phyloP scores from a whole-genome alignment of 1,284 basidiomycete species.

The Laetiporus sulphureus region DNA sequence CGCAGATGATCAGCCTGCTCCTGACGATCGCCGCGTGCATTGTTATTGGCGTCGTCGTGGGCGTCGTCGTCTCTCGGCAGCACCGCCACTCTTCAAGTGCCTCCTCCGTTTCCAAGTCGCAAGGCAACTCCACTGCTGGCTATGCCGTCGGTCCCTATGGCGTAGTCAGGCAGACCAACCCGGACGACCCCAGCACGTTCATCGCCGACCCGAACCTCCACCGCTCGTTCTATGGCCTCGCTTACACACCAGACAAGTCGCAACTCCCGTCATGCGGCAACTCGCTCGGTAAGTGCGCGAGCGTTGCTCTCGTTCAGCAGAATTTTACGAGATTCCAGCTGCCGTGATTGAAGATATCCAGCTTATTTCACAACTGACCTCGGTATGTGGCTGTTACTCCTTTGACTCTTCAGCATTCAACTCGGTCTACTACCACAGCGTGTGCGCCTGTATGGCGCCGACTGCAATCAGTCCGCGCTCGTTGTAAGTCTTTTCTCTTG shows the following conservation, averaged over 20 bases:
- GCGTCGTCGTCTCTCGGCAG: conserved; percentile 45
- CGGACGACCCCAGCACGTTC: conserved; percentile 61
- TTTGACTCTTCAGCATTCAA: neutral
- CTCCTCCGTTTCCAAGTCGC: conserved; percentile 12
- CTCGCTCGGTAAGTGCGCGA: conserved; percentile 32
- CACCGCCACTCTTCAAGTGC: conserved; percentile 17
- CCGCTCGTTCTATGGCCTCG: conserved; percentile 65
- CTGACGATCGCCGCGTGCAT: conserved; percentile 37
- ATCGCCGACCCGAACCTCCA: conserved; percentile 52
- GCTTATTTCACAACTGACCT: conserved; percentile 53
- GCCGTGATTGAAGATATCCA: conserved; percentile 49
- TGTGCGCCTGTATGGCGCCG: conserved; percentile 52
- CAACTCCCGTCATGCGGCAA: conserved; percentile 46
- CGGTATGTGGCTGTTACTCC: conserved; percentile 5
- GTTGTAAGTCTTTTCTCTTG: conserved; percentile 31
- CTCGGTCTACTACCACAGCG: conserved; percentile 28
- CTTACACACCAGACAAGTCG: conserved; percentile 61
- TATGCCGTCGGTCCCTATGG: conserved; percentile 16
- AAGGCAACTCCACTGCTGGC: conserved; percentile 13
- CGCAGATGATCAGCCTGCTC: conserved; percentile 41
- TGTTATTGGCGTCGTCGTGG: conserved; percentile 44
- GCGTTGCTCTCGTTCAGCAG: neutral
- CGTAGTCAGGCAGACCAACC: conserved; percentile 42
- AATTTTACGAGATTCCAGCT: conserved; percentile 12
- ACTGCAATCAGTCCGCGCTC: conserved; percentile 51